These are phyloP conservation scores for Trametes coccinea DNA, from an alignment of 768 basidiomycete genomes.

Conservation along the genomic window DNA sequence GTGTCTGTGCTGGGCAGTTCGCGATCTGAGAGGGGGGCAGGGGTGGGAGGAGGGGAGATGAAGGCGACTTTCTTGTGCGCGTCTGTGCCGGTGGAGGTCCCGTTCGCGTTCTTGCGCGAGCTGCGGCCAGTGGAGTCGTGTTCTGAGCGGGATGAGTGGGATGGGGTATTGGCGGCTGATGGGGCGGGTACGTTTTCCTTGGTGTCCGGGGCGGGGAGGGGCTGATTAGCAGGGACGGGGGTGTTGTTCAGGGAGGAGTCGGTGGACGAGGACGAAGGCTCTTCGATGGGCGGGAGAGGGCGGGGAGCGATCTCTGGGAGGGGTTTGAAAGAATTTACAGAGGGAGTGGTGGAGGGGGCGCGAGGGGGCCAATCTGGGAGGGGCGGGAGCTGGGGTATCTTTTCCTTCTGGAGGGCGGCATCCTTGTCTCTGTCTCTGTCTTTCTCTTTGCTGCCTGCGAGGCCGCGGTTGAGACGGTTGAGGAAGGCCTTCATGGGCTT, in stretches of 20 bases:
- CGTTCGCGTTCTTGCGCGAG: constrained; percentile 43
- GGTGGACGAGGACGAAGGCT: constrained; percentile 39
- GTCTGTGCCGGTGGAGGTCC: constrained; percentile 41
- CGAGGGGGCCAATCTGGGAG: constrained; percentile 69
- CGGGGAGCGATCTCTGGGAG: constrained; percentile 63
- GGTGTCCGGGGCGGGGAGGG: constrained; percentile 21
- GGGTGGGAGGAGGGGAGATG: constrained; percentile 77
- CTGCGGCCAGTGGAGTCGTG: constrained; percentile 36
- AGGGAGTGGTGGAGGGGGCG: constrained; percentile 43
- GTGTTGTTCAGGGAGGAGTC: constrained; percentile 39
- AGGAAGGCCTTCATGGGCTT: constrained; percentile 80
- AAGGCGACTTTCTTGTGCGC: constrained; percentile 87
- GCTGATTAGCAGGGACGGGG: constrained; percentile 33
- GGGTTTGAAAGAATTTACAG: constrained; percentile 61
- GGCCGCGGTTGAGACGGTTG: constrained; percentile 67
- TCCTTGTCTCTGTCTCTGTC: constrained; percentile 45
- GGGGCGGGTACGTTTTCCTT: constrained; percentile 27
- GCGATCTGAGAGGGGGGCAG: constrained; percentile 51
- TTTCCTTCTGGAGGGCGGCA: constrained; percentile 48
- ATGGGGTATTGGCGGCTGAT: constrained; percentile 22
- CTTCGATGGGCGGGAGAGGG: constrained; percentile 49
- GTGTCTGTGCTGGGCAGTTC: constrained; percentile 49
- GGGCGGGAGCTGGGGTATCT: constrained; percentile 58
- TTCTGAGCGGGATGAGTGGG: constrained; percentile 27
- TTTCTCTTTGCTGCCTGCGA: constrained; percentile 66